Evolutionary conservation across 805 yeast genomes (phyloP), one percentile per base, ranked within the genome.

Genomic region (Starmerella sp.): DNA sequence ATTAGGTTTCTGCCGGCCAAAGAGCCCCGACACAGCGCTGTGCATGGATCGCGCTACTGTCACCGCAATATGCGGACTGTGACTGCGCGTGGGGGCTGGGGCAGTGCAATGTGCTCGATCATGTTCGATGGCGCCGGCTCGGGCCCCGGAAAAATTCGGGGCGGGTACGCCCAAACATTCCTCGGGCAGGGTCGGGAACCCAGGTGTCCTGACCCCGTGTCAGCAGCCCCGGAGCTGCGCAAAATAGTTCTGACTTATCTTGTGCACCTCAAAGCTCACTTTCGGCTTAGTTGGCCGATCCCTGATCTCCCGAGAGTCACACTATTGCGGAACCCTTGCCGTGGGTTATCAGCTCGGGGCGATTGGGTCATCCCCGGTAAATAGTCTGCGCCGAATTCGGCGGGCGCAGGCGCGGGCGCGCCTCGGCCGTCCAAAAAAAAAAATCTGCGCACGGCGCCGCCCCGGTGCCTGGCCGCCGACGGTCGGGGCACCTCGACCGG

Each of bases 261-360:
- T 6, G 6, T 22, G 29, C 43, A 39, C 43, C 29, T 39, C 15
- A 39, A 36, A 39, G 43, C 6, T 17, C n/a, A 7, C 32, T 28
- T 28, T 29, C 32, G 45, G 45, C 45, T 42, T 42, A 42, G 45
- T 28, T 8, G 45, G 32, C n/a, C 45, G 32, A 42, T 31, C 36
- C 48, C 48, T 44, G 48, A 31, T 31, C 48, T 31, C 36, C 48
- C 48, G 48, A 17, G 36, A 31, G 29, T 39, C 46, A 43, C 46
- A 30, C 34, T 11, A 43, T 43, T 30, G 46, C 36, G 30, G 48
- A 31, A 44, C 48, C 48, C 48, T 44, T 30, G 48, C 48, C 48
- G 36, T n/a, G 36, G 13, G 30, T 30, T 44, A 44, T 44, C 48
- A 44, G 48, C 48, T 32, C 48, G 48, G 48, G 32, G 48, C 48